phyloP scores from a whole-genome alignment of 257 asterid species.

The Scutellaria minor region DNA sequence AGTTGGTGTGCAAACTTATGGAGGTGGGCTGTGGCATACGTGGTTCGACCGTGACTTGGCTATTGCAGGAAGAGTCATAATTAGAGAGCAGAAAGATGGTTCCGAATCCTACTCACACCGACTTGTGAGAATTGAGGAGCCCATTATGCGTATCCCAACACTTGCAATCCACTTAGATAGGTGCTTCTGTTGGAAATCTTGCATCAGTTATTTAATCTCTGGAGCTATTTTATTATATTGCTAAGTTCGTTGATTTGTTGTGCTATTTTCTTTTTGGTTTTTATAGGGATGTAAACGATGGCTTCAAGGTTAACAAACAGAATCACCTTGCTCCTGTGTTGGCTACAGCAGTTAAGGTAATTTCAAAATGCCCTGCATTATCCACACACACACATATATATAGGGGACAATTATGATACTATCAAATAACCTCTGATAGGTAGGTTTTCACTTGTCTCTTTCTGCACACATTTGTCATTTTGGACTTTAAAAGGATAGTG shows the following conservation, averaged over 20 bases:
- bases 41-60: constrained; percentile 98
- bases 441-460: constrained; percentile 2
- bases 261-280: constrained; percentile 35
- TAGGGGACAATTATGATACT: background rate
- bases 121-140: constrained; percentile 79
- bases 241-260: constrained; percentile 1
- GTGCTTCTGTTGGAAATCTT: constrained; percentile 42
- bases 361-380: background rate
- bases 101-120: constrained; percentile 63
- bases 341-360: constrained; percentile 93
- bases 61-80: constrained; percentile 86
- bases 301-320: constrained; percentile 85
- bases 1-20: constrained; percentile 96
- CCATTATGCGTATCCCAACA: constrained; percentile 95
- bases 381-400: background rate
- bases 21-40: constrained; percentile 98
- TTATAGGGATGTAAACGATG: constrained; percentile 81
- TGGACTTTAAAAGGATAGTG: background rate
- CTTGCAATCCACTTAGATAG: constrained; percentile 96
- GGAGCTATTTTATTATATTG: constrained; percentile 12
- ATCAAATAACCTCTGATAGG: background rate
- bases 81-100: constrained; percentile 66
- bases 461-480: background rate
- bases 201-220: background rate
- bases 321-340: constrained; percentile 86